phyloP scores from a whole-genome alignment of 2,329 filamentous ascomycete genomes.

The Neopestalotiopsis rosae region DNA sequence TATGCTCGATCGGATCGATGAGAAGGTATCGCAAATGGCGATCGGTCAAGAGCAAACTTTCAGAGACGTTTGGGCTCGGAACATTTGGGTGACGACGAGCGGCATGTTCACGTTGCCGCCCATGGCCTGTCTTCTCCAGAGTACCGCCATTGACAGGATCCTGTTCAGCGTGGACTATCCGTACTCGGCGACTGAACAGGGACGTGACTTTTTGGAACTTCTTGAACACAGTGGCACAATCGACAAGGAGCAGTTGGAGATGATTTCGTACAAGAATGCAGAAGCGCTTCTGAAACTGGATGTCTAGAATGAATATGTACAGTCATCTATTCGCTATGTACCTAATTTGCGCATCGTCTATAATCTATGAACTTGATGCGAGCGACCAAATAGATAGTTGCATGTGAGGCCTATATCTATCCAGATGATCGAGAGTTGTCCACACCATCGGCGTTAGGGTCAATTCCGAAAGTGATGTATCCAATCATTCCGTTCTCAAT shows the following conservation, averaged over 20 bases:
- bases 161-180: not conserved
- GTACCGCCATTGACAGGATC: not conserved
- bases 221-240: not conserved
- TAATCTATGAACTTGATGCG: too few species aligned
- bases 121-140: not conserved
- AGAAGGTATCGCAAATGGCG: not conserved
- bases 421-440: not conserved
- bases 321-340: not conserved
- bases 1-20: not conserved
- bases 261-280: not conserved
- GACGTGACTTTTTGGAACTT: not conserved
- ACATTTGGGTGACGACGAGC: not conserved
- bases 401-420: not conserved
- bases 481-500: constrained; percentile 40
- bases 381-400: not conserved
- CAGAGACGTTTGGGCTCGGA: not conserved
- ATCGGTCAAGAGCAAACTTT: not conserved
- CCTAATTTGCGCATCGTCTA: too few species aligned
- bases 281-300: not conserved
- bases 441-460: constrained; percentile 23
- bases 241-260: not conserved
- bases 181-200: not conserved
- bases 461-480: constrained; percentile 42
- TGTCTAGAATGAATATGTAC: not conserved
- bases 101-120: not conserved